These are phyloP conservation scores for Sugiyamaella castrensis DNA, from an alignment of 1,139 yeast species.

Conservation along the genomic window DNA sequence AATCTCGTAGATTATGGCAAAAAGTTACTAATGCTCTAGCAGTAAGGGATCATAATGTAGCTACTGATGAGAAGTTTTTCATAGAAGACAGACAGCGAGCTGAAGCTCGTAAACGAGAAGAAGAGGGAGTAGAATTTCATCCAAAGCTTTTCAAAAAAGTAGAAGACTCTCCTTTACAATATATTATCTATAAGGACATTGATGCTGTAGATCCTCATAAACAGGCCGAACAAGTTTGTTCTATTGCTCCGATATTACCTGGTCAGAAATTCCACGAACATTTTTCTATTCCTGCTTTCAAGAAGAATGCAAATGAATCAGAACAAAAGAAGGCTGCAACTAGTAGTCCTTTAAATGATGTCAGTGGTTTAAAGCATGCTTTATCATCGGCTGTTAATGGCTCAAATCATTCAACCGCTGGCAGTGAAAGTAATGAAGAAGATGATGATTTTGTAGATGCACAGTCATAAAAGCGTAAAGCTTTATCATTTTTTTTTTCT, in stretches of 20 bases:
- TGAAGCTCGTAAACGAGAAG: slow-evolving; percentile 67
- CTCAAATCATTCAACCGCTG: slow-evolving; percentile 9
- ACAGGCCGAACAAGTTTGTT: slow-evolving; percentile 54
- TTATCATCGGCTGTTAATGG: slow-evolving; percentile 3
- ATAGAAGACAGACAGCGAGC: slow-evolving; percentile 83
- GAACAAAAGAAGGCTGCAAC: slow-evolving; percentile 1
- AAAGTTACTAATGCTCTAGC: slow-evolving; percentile 76
- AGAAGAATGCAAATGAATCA: slow-evolving; percentile 40
- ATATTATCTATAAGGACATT: slow-evolving; percentile 58
- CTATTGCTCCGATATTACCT: slow-evolving; percentile 67
- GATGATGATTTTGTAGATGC: slow-evolving; percentile 31
- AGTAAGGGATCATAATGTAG: slow-evolving; percentile 68
- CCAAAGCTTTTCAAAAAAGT: slow-evolving; percentile 67
- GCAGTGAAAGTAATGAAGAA: slow-evolving; percentile 15
- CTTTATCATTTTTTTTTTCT: not conserved
- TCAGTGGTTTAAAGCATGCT: slow-evolving; percentile 14
- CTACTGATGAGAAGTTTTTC: slow-evolving; percentile 82
- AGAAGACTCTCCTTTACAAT: slow-evolving; percentile 48
- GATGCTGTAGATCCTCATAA: slow-evolving; percentile 46
- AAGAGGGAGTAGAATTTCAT: slow-evolving; percentile 74
- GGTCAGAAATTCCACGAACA: slow-evolving; percentile 65
- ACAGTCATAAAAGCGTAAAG: slow-evolving; percentile 6
- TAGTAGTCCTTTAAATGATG: slow-evolving; percentile 12
- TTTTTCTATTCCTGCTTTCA: slow-evolving; percentile 66
- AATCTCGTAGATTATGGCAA: slow-evolving; percentile 81